Conservation (phyloP, 176 grass and related monocot genomes). For the Alopecurus myosuroides region DNA sequence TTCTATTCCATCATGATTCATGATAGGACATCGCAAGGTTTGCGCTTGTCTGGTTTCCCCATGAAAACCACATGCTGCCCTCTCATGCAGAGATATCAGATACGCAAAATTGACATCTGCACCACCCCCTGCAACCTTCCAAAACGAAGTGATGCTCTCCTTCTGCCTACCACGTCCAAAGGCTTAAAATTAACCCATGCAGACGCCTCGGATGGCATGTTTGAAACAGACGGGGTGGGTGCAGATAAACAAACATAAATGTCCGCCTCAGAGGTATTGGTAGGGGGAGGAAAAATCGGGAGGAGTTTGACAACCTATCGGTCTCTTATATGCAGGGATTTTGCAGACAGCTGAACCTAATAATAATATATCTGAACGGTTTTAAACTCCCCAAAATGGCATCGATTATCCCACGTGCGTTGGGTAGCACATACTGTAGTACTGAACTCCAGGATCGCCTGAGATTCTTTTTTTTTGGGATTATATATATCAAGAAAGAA, state of each 20-base stretch:
- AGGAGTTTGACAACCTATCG: constrained; percentile 28
- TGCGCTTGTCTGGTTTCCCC: constrained; percentile 10
- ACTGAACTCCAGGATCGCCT: not conserved
- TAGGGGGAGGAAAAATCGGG: constrained; percentile 6
- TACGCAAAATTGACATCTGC: constrained; percentile 32
- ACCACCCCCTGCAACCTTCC: constrained; percentile 18
- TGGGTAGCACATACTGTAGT: not conserved
- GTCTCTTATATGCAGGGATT: not conserved
- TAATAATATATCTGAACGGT: not conserved
- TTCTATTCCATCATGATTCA: not conserved
- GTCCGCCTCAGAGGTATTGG: constrained; percentile 37
- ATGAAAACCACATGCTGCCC: constrained; percentile 42
- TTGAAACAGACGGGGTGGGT: constrained; percentile 12
- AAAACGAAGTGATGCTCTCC: constrained; percentile 19
- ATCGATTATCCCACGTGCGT: not conserved
- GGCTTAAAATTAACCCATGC: constrained; percentile 4
- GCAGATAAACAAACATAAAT: not conserved
- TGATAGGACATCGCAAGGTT: not conserved
- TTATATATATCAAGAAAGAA: not conserved
- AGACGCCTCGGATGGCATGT: not conserved
- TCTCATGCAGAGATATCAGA: constrained; percentile 15
- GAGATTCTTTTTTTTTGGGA: not conserved
- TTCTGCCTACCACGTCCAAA: constrained; percentile 18
- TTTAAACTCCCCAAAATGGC: constrained; percentile 8
- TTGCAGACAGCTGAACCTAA: not conserved